Conservation (phyloP, 208 protist species). For the Crithidia expoeki region DNA sequence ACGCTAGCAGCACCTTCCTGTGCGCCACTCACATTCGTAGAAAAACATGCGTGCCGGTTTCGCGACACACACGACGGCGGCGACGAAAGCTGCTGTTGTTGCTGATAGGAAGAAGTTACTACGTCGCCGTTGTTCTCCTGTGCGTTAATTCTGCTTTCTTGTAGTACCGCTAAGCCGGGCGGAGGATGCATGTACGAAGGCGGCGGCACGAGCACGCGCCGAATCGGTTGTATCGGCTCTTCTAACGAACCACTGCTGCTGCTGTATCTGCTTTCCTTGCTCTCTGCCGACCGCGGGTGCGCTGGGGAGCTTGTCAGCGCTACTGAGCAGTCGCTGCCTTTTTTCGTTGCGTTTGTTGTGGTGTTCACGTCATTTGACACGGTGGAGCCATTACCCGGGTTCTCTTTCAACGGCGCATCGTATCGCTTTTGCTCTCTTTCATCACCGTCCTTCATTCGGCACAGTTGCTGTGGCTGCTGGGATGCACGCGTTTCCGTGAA, state of each 20-base stretch:
- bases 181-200: conserved; percentile 13
- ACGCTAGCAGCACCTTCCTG: neutral
- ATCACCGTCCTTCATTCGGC: neutral
- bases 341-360: neutral
- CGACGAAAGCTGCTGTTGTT: neutral
- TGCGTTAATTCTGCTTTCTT: neutral
- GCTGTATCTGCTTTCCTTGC: neutral
- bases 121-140: neutral
- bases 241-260: conserved; percentile 17
- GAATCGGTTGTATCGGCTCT: conserved; percentile 46
- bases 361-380: no score
- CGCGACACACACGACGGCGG: conserved; percentile 9
- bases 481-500: neutral
- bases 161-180: neutral
- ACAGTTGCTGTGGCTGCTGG: neutral
- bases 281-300: neutral
- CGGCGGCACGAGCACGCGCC: conserved; percentile 25
- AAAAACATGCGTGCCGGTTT: conserved; percentile 10
- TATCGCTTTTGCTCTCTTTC: neutral
- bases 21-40: neutral
- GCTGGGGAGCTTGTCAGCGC: neutral
- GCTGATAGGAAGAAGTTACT: neutral
- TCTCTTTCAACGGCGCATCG: no score
- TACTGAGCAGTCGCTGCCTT: neutral
- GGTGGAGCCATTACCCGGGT: no score